Base-by-base conservation (phyloP, 164 flowering plant species). In the Kingdonia uniflora region DNA sequence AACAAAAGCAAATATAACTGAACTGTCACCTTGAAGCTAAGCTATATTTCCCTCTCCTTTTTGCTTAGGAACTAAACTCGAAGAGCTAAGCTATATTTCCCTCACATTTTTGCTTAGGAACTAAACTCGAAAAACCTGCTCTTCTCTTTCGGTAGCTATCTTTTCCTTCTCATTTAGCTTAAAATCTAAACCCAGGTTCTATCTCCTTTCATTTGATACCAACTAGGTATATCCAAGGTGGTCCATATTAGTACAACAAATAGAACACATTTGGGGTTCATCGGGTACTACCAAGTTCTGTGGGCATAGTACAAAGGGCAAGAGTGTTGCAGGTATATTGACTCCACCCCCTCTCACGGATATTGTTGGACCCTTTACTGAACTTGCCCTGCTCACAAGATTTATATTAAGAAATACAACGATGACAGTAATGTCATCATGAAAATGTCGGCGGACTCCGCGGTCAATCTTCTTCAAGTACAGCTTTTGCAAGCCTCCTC, bases 391-490 rank as follows among this genome's bases (percentile, higher is more conserved):
- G 66, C 79, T 74, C 58, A 75, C 66, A 14, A 70, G 71, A 61
- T 71, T 60, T 44, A 79, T 66, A 61, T 83, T 84, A 13, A 83
- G 79, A 63, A 76, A 83, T 29, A 83, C 72, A 23, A 83, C 82
- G 15, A 78, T 37, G 47, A 79, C 81, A 16, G 84, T 78, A 51
- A 78, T 82, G 69, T 82, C 88, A 43, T 82, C 84, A 23, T 84
- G 95, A 74, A 85, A 85, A 68, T 82, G 90, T 44, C 87, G 72
- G 19, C 95, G 81, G 6, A 85, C 85, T 0, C 90, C 90, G 0
- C 90, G 77, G 54, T 81, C 87, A 1, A 85, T 85, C 71, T 80
- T 85, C 76, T 78, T 80, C 54, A 83, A 51, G 50, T 38, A 90
- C 95, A 48, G 74, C 64, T 71, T 83, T 85, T 58, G 82, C 90